A percentile compares a stretch with the other conserved stretches of the same genome.
These are phyloP conservation scores for Zygosaccharomyces lentus DNA, from an alignment of 805 yeast genomes.

Conservation along the genomic window DNA sequence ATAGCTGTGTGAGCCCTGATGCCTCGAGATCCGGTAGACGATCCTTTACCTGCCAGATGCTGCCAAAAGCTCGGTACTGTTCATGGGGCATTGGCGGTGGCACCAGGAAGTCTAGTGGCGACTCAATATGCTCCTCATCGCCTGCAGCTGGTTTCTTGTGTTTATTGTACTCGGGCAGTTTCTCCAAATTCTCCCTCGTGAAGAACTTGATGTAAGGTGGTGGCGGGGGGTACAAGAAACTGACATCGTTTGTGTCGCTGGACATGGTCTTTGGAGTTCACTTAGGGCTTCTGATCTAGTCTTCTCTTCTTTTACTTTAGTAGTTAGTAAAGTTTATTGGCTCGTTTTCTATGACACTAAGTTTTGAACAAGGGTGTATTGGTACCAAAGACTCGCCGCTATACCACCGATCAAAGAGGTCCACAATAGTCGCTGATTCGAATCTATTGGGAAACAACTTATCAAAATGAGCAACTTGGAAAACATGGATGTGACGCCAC, in stretches of 20 bases:
- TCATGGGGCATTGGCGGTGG: conserved; percentile 66
- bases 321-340: neutral
- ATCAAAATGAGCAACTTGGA: conserved; percentile 21
- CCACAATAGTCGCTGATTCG: neutral
- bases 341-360: neutral
- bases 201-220: conserved; percentile 77
- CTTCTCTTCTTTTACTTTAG: neutral
- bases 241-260: conserved; percentile 34
- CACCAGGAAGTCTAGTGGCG: conserved; percentile 46
- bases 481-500: conserved; percentile 28
- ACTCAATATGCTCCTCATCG: conserved; percentile 39
- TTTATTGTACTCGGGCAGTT: conserved; percentile 33
- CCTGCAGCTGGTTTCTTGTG: conserved; percentile 21
- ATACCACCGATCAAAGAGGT: neutral
- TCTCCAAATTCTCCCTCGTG: conserved; percentile 60
- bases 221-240: conserved; percentile 91
- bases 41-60: conserved; percentile 76
- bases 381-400: neutral
- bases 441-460: neutral
- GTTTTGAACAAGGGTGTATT: neutral
- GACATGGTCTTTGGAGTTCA: conserved; percentile 7
- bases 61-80: conserved; percentile 83
- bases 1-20: conserved; percentile 74
- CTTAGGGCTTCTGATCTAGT: neutral
- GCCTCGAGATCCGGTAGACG: conserved; percentile 69